Conservation (phyloP, 331 rosid species). For the Telfairia occidentalis region DNA sequence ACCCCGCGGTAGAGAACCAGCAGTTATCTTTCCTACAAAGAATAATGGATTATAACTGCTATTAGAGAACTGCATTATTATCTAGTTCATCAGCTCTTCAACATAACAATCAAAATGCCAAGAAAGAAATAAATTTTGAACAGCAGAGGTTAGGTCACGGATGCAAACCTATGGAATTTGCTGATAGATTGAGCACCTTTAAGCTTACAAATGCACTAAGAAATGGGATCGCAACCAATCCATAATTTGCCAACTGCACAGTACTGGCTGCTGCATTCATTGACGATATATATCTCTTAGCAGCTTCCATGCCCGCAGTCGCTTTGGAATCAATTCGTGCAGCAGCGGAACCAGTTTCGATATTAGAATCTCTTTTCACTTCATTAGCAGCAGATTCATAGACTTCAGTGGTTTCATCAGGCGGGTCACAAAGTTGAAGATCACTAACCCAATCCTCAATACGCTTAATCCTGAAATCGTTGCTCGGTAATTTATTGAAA, state of each 20-base stretch:
- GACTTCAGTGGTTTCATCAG: slow-evolving; percentile 42
- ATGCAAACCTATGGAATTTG: slow-evolving; percentile 68
- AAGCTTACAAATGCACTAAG: slow-evolving; percentile 70
- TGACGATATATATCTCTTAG: slow-evolving; percentile 76
- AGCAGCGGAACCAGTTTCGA: slow-evolving; percentile 17
- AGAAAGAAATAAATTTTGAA: slow-evolving; percentile 2
- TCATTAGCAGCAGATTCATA: slow-evolving; percentile 25
- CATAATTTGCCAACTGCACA: slow-evolving; percentile 76
- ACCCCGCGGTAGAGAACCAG: slow-evolving; percentile 91
- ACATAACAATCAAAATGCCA: not conserved
- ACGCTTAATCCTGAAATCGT: slow-evolving; percentile 59
- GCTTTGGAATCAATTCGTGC: slow-evolving; percentile 35
- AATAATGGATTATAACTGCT: not conserved
- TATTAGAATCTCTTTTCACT: slow-evolving; percentile 24
- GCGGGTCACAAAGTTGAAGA: slow-evolving; percentile 48
- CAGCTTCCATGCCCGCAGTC: slow-evolving; percentile 72
- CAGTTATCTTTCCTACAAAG: slow-evolving; percentile 67
- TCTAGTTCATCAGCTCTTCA: not conserved
- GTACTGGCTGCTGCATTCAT: slow-evolving; percentile 51
- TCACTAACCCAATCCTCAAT: slow-evolving; percentile 80
- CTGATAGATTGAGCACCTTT: slow-evolving; percentile 75
- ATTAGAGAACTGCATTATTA: not conserved
- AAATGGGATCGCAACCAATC: slow-evolving; percentile 75
- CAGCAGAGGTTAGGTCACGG: slow-evolving; percentile 3
- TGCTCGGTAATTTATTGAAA: slow-evolving; percentile 28